These are phyloP conservation scores for Phanerodontia chrysosporium DNA, from an alignment of 768 basidiomycete genomes.

Conservation along the genomic window DNA sequence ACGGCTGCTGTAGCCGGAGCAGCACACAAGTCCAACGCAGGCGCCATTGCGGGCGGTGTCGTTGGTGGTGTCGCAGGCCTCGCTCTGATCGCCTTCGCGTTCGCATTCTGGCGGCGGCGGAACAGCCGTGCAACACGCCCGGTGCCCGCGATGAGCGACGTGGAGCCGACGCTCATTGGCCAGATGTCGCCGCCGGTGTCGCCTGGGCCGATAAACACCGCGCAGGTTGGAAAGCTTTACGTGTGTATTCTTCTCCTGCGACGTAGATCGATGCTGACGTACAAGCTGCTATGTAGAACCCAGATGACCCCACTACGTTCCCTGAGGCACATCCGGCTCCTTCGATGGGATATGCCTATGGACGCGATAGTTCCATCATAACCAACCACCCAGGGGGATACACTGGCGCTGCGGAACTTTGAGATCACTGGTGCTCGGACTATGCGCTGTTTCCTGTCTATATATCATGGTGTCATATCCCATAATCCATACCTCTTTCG, in stretches of 20 bases:
- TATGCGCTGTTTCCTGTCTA: no score
- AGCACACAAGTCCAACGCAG: not conserved
- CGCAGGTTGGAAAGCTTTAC: not conserved
- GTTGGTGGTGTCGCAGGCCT: slow-evolving; percentile 3
- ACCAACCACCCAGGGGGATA: not conserved
- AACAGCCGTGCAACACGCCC: not conserved
- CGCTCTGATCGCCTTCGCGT: not conserved
- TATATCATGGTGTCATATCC: no score
- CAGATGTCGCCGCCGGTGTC: not conserved
- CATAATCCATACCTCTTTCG: no score
- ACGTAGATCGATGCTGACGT: not conserved
- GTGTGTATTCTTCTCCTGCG: not conserved
- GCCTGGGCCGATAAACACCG: not conserved
- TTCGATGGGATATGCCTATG: not conserved
- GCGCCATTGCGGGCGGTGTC: slow-evolving; percentile 7
- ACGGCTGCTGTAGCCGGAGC: not conserved
- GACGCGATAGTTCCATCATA: not conserved
- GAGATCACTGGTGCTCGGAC: no score
- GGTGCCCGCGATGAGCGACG: not conserved
- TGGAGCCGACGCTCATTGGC: not conserved
- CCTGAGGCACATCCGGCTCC: no score
- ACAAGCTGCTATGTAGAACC: no score
- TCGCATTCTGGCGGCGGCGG: not conserved
- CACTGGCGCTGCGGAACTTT: not conserved
- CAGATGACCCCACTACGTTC: no score